A percentile compares a stretch with the other conserved stretches of the same genome.
phyloP scores from a whole-genome alignment of 1,284 basidiomycete genomes.

The Ganoderma leucocontextum region DNA sequence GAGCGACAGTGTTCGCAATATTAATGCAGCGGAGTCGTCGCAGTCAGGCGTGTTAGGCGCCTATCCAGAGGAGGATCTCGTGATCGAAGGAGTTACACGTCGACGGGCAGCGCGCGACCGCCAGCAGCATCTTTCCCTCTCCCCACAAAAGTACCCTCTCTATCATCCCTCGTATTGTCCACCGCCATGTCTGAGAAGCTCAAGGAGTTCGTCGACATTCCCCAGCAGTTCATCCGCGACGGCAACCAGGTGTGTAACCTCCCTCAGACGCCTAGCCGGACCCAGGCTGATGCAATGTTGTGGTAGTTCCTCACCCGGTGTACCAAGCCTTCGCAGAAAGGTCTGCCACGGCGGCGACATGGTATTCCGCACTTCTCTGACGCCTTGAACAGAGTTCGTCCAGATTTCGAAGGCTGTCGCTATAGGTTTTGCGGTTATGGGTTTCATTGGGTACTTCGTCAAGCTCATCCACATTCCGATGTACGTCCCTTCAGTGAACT shows the following conservation, averaged over 20 bases:
- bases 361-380: not conserved
- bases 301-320: slow-evolving; percentile 93
- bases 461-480: slow-evolving; percentile 97
- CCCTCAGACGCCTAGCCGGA: not conserved
- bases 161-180: slow-evolving; percentile 23
- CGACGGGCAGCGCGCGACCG: slow-evolving; percentile 30
- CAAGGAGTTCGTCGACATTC: slow-evolving; percentile 91
- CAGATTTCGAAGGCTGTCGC: slow-evolving; percentile 95
- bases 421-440: slow-evolving; percentile 96
- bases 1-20: not conserved
- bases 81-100: slow-evolving; percentile 37
- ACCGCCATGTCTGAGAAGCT: slow-evolving; percentile 88
- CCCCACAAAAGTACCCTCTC: slow-evolving; percentile 29
- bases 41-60: slow-evolving; percentile 11
- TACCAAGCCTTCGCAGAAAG: slow-evolving; percentile 96
- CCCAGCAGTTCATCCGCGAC: slow-evolving; percentile 92
- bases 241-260: slow-evolving; percentile 82
- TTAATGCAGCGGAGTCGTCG: not conserved
- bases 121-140: slow-evolving; percentile 30
- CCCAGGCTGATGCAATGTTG: slow-evolving; percentile 6
- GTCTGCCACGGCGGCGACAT: slow-evolving; percentile 49
- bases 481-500: slow-evolving; percentile 58
- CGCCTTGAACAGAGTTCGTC: slow-evolving; percentile 72
- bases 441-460: slow-evolving; percentile 97
- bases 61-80: slow-evolving; percentile 20